Evolutionary conservation across 345 rosid species (phyloP).

Genomic region (Fremontodendron californicum): DNA sequence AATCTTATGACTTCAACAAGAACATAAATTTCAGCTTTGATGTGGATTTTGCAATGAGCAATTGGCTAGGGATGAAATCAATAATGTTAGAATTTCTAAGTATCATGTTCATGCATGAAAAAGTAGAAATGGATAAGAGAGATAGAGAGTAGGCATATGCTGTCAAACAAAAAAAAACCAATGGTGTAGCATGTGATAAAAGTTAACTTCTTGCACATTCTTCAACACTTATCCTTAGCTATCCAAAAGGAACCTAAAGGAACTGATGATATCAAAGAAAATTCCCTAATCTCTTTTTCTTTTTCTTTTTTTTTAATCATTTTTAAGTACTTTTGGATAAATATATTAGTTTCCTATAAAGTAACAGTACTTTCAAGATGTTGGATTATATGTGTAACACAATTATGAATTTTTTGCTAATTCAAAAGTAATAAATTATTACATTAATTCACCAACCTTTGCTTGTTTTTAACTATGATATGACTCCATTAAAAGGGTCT

Average conservation of each 20-base stretch:
- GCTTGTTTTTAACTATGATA: background rate
- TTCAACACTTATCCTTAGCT: slow-evolving; percentile 18
- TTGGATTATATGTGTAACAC: background rate
- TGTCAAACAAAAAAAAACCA: background rate
- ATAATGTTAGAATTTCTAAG: background rate
- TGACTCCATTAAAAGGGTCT: background rate
- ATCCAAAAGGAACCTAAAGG: slow-evolving; percentile 26
- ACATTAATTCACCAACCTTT: background rate
- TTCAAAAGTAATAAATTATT: background rate
- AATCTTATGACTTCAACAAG: background rate
- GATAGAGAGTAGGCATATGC: background rate
- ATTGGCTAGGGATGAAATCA: background rate
- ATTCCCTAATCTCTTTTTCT: background rate
- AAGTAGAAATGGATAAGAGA: background rate
- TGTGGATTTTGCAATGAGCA: background rate
- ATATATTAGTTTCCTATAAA: too few relatives aligned
- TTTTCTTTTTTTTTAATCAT: background rate
- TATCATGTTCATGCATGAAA: background rate
- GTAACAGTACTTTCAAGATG: background rate
- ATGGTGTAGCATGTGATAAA: background rate
- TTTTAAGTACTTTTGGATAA: background rate
- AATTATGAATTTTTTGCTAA: background rate
- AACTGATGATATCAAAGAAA: background rate
- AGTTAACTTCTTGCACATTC: background rate
- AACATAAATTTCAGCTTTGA: background rate